These are phyloP conservation scores for Pelargonium fulgidum DNA, from an alignment of 441 rosid genomes.

Conservation along the genomic window DNA sequence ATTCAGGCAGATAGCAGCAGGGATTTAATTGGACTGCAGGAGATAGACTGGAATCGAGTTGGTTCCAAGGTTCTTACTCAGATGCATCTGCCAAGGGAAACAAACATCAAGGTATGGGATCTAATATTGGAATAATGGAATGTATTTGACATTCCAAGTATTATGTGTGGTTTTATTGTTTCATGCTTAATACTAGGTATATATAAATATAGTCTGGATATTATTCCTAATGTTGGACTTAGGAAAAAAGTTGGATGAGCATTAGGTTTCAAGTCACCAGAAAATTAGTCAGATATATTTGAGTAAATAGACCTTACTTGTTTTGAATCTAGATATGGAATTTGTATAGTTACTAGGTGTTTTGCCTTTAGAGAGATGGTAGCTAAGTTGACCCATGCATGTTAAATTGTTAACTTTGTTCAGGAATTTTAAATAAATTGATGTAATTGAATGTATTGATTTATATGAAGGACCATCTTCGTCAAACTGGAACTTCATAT, in stretches of 20 bases:
- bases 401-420: too few relatives aligned
- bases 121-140: conserved; percentile 18
- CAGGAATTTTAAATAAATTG: too few relatives aligned
- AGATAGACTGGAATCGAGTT: conserved; percentile 52
- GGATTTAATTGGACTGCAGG: conserved; percentile 29
- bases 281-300: too few relatives aligned
- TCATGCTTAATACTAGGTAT: not conserved
- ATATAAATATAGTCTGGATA: not conserved
- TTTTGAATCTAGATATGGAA: too few relatives aligned
- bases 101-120: conserved; percentile 51
- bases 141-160: conserved; percentile 4
- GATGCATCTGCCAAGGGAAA: conserved; percentile 57
- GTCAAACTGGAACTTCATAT: too few relatives aligned
- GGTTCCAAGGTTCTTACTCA: conserved; percentile 47
- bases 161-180: conserved; percentile 1
- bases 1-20: conserved; percentile 38
- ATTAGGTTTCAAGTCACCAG: too few relatives aligned
- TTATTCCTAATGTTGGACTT: not conserved
- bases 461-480: too few relatives aligned
- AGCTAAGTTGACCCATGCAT: too few relatives aligned
- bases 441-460: too few relatives aligned
- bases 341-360: too few relatives aligned
- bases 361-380: too few relatives aligned
- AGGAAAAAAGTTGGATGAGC: not conserved
- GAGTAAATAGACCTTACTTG: too few relatives aligned